These are phyloP conservation scores for Aspergillus biplanus DNA, from an alignment of 495 filamentous ascomycete species.

Conservation along the genomic window DNA sequence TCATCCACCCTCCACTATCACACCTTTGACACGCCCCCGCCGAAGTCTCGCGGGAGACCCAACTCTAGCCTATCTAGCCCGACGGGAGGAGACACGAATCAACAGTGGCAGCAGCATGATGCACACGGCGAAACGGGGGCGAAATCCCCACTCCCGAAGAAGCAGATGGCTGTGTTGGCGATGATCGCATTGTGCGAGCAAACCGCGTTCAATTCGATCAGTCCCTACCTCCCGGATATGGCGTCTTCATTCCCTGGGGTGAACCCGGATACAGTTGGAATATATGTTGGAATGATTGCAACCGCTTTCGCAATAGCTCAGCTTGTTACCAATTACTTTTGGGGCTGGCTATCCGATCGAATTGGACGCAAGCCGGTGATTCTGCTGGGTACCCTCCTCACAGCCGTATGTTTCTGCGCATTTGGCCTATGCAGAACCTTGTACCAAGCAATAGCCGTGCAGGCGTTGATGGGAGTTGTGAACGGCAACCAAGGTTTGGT, in stretches of 20 bases:
- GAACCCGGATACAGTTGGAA: constrained; percentile 66
- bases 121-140: constrained; percentile 38
- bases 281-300: constrained; percentile 89
- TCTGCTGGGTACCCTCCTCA: constrained; percentile 79
- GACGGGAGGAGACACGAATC: constrained; percentile 39
- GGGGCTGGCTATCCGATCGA: constrained; percentile 88
- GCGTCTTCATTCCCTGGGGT: constrained; percentile 83
- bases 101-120: constrained; percentile 31
- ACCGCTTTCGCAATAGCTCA: constrained; percentile 92
- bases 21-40: constrained; percentile 90
- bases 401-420: constrained; percentile 76
- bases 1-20: constrained; percentile 85
- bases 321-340: constrained; percentile 87
- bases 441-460: constrained; percentile 80
- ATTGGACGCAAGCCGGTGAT: constrained; percentile 94
- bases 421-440: constrained; percentile 88
- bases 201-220: constrained; percentile 93
- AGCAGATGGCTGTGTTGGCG: constrained; percentile 82
- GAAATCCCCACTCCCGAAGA: constrained; percentile 75
- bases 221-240: constrained; percentile 96
- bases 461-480: constrained; percentile 86
- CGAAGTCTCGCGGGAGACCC: constrained; percentile 72
- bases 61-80: constrained; percentile 51
- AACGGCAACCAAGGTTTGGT: constrained; percentile 92
- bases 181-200: constrained; percentile 91